Evolutionary conservation across 176 grass and related monocot genomes (phyloP).

Genomic region (Raddia distichophylla): DNA sequence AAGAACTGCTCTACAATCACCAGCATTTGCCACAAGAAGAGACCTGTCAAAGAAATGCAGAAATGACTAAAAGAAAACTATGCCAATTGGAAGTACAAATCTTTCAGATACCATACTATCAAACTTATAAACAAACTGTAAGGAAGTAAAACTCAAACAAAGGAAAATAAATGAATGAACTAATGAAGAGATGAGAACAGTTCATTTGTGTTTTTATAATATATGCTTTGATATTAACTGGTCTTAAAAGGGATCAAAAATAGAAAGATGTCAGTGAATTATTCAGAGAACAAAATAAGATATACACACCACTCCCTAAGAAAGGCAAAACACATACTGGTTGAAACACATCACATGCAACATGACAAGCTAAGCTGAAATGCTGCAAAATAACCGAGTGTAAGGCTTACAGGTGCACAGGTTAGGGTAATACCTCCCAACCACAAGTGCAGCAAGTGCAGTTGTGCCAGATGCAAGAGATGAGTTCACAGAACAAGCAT

Average conservation of each 20-base stretch:
- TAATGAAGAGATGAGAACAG: background rate
- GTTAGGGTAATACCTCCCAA: constrained; percentile 65
- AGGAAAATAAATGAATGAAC: background rate
- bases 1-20: constrained; percentile 92
- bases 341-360: background rate
- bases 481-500: constrained; percentile 73
- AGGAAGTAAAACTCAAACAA: background rate
- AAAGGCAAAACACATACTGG: background rate
- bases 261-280: background rate
- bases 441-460: constrained; percentile 77
- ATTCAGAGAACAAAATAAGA: constrained; percentile 14
- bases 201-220: background rate
- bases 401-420: background rate
- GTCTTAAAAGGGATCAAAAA: background rate
- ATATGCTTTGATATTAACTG: background rate
- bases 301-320: background rate
- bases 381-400: constrained; percentile 3
- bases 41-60: constrained; percentile 50
- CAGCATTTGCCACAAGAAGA: constrained; percentile 89
- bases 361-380: background rate
- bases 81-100: background rate
- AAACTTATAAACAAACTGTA: constrained; percentile 1
- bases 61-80: background rate
- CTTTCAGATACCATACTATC: background rate
- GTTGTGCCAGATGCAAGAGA: constrained; percentile 90